Evolutionary conservation across 345 rosid genomes (phyloP).

Genomic region (Rhodamnia rubescens): DNA sequence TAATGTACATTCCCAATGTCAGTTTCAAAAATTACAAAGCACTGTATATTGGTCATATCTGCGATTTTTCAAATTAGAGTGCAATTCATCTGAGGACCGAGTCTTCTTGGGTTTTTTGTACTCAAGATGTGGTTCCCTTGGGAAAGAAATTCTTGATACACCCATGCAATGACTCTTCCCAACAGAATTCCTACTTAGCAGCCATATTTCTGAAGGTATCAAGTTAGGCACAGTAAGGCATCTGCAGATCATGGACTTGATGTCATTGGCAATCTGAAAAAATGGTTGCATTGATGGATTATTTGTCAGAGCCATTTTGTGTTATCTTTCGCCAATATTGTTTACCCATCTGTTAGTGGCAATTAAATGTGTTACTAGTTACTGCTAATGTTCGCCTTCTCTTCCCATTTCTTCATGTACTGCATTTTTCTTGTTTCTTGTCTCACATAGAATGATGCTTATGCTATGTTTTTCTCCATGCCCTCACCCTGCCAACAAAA

Average conservation of each 20-base stretch:
- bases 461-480: not conserved
- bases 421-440: not conserved
- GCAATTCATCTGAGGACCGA: not conserved
- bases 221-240: not conserved
- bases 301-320: not conserved
- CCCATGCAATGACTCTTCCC: not conserved
- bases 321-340: not conserved
- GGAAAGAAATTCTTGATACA: not conserved
- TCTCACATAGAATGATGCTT: not conserved
- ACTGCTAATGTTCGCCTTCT: not conserved
- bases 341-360: not conserved
- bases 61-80: not conserved
- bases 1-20: not conserved
- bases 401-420: not conserved
- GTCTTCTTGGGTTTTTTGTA: not conserved
- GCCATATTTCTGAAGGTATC: not conserved
- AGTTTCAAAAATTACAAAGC: not conserved
- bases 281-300: not conserved
- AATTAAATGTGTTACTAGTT: not conserved
- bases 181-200: not conserved
- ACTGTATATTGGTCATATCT: not conserved
- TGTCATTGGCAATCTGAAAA: not conserved
- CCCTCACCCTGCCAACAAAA: not conserved
- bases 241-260: not conserved
- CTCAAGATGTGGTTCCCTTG: not conserved